Evolutionary conservation across 805 yeast species (phyloP), one percentile per base, ranked within the genome.

Genomic region (Isabelozyma heimii): DNA sequence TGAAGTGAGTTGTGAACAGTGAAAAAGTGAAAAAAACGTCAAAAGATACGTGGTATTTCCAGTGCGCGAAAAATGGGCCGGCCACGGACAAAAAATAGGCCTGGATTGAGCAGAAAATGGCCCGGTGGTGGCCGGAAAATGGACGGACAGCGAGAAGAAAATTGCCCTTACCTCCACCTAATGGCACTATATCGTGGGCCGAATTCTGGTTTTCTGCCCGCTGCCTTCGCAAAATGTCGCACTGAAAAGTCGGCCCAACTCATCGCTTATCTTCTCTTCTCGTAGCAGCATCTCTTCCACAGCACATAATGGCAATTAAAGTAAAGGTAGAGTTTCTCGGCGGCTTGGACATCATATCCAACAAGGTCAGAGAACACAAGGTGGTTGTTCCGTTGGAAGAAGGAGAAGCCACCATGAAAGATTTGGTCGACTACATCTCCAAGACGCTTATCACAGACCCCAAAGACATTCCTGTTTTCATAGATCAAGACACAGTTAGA

Each of bases 331-430:
- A 74, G 53, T 73, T 74, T 47, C 63, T 74, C 14, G 97, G 97
- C 6, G 98, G 98, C 0, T 73, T 91, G 24, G 97, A 92, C 61
- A 85, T 82, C 40, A 81, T 89, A 1, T 89, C 92, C 51, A 77
- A 76, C 37, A 80, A 82, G 37, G 72, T 80, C 40, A 76, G 86
- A 51, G 73, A 77, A 45, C 78, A 83, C 48, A 76, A 79, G 47
- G 66, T 87, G 15, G 61, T 62, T 2, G 54, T 73, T 8, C 72
- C 70, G 0, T 62, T 82, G 2, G 74, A 76, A 12, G 76, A 70
- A 46, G 79, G 79, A 16, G 67, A 57, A 14, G 72, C 73, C 17
- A 70, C 56, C 59, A 68, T 53, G 73, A 72, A 73, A 47, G 85
- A 85, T 58, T 72, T 90, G 47, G 74, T 90, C 14, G 67, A 72